phyloP scores from a whole-genome alignment of 306 rosid genomes.

The Cucurbita maxima region DNA sequence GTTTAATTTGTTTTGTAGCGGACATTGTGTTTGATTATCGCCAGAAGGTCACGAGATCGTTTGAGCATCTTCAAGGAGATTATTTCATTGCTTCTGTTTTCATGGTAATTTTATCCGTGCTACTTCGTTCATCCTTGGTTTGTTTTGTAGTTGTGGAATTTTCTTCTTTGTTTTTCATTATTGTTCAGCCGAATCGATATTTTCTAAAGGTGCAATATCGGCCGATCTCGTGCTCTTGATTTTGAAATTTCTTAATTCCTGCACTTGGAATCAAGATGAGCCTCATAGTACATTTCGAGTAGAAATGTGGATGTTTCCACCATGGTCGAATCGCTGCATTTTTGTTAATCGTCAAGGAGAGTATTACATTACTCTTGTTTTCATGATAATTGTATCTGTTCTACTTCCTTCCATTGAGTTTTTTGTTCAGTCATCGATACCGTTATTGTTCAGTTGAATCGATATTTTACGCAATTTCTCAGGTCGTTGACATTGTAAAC shows the following conservation, averaged over 20 bases:
- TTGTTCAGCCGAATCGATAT: background rate
- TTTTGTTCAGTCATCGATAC: no score
- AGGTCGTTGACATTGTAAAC: conserved; percentile 48
- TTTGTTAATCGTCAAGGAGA: background rate
- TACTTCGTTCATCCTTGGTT: background rate
- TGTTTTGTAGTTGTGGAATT: background rate
- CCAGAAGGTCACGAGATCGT: conserved; percentile 76
- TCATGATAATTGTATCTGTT: background rate
- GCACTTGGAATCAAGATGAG: background rate
- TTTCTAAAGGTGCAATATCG: background rate
- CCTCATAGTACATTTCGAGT: background rate
- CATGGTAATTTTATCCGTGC: conserved; percentile 36
- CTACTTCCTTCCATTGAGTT: background rate
- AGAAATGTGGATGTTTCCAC: background rate
- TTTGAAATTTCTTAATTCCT: background rate
- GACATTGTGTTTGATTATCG: conserved; percentile 96
- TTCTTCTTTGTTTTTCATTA: background rate
- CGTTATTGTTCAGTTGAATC: no score
- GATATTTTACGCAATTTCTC: conserved; percentile 1
- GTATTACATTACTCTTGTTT: background rate
- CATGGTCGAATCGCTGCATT: background rate
- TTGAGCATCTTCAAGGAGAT: conserved; percentile 74
- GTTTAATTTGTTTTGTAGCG: conserved; percentile 19
- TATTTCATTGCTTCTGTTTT: conserved; percentile 85
- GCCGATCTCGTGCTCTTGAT: background rate